Evolutionary conservation across 805 yeast genomes (phyloP), one percentile per base, ranked within the genome.

Genomic region (Soucietia sequanensis): DNA sequence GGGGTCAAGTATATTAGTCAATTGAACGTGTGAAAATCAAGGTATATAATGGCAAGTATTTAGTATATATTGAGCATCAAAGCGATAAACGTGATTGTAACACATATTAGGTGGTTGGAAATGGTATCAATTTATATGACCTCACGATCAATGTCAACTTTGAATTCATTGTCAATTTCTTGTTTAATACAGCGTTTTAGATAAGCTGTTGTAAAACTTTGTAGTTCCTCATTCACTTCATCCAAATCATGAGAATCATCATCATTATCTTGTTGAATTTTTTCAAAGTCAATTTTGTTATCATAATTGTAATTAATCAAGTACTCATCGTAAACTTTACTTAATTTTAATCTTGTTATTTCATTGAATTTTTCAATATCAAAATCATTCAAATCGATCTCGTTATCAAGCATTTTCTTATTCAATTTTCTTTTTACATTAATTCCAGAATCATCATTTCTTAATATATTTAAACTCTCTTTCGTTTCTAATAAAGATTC

Each of bases 121-220:
- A n/a, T n/a, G n/a, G n/a, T n/a, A n/a, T n/a, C n/a, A n/a, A n/a
- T n/a, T n/a, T n/a, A n/a, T n/a, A n/a, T n/a, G n/a, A n/a, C n/a
- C n/a, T n/a, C n/a, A n/a, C n/a, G n/a, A n/a, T n/a, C n/a, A n/a
- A n/a, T n/a, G n/a, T n/a, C n/a, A n/a, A n/a, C n/a, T n/a, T n/a
- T n/a, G n/a, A n/a, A n/a, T n/a, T n/a, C n/a, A 19, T 18, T 11
- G 15, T 39, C 42, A 4, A 31, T 38, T 14, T 48, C 53, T 7
- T 51, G 53, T 33, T 52, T 55, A 23, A 63, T 48, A 33, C 63
- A 52, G 37, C 45, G 51, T 25, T 68, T 48, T 27, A 65, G 50
- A 35, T 52, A 61, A 11, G 54, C 47, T 17, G 56, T 27, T 2
- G 61, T 45, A 33, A 56, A 54, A 5, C 42, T 40, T 27, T 45